Conservation (phyloP, 2,329 filamentous ascomycete genomes). For the Fusarium sp. region DNA sequence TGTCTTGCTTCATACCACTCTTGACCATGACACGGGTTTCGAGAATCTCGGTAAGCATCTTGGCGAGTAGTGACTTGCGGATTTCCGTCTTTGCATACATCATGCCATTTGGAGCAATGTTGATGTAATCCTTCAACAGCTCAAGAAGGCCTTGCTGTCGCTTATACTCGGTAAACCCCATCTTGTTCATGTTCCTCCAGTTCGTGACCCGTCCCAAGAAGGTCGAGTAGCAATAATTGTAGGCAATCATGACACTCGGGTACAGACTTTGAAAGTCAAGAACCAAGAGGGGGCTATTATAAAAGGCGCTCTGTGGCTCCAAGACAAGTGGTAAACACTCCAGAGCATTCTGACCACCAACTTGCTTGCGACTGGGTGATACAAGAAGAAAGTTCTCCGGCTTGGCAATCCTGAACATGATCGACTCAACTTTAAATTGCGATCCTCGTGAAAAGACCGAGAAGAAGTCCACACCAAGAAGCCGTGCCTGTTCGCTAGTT, state of each 20-base stretch:
- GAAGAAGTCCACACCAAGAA: conserved; percentile 96
- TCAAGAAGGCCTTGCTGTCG: conserved; percentile 81
- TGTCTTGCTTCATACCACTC: conserved; percentile 93
- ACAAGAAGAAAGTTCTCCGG: conserved; percentile 93
- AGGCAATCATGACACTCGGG: conserved; percentile 98
- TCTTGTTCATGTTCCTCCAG: conserved; percentile 93
- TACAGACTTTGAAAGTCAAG: conserved; percentile 97
- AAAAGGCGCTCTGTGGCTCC: conserved; percentile 96
- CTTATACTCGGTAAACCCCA: conserved; percentile 92
- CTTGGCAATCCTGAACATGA: conserved; percentile 99
- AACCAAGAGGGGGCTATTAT: conserved; percentile 88
- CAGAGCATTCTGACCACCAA: conserved; percentile 91
- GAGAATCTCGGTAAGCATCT: conserved; percentile 96
- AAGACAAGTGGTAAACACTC: conserved; percentile 96
- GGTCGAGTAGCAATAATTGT: conserved; percentile 99
- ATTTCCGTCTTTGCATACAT: conserved; percentile 91
- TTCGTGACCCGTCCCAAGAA: conserved; percentile 87
- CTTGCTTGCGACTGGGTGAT: conserved; percentile 91
- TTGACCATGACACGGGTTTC: conserved; percentile 99
- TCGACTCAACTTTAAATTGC: conserved; percentile 98
- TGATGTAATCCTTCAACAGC: conserved; percentile 86
- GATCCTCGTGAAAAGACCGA: conserved; percentile 95
- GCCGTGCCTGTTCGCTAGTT: conserved; percentile 92
- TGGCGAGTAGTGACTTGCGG: conserved; percentile 90
- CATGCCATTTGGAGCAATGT: conserved; percentile 95